phyloP scores from a whole-genome alignment of 2,329 filamentous ascomycete genomes.

The Fusarium sp. region DNA sequence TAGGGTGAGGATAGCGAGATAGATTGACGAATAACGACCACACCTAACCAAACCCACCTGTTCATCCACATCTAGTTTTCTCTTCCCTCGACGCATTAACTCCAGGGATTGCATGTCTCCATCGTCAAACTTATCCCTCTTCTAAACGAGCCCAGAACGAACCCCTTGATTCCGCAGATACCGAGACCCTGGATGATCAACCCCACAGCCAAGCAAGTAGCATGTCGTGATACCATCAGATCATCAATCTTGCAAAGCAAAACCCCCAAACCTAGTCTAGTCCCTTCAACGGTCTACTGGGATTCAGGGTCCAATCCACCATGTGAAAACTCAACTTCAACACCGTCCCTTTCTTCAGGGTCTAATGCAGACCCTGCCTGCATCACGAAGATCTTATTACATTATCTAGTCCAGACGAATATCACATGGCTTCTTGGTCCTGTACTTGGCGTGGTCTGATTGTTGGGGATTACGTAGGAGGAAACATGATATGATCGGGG shows the following conservation, averaged over 20 bases:
- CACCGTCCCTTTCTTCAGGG: not conserved
- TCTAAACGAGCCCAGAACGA: not conserved
- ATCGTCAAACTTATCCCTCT: not conserved
- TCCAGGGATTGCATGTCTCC: not conserved
- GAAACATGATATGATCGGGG: constrained; percentile 22
- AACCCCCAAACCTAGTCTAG: not conserved
- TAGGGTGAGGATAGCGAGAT: not conserved
- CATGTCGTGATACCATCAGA: constrained; percentile 5
- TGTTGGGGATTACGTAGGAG: not conserved
- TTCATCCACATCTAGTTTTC: not conserved
- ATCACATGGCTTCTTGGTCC: constrained; percentile 10
- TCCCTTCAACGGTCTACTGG: not conserved
- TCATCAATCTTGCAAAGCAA: not conserved
- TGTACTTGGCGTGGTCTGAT: constrained; percentile 17
- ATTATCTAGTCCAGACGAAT: not conserved
- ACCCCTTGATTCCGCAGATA: not conserved
- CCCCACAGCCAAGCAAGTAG: not conserved
- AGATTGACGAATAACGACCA: constrained; percentile 13
- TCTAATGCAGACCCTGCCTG: constrained; percentile 10
- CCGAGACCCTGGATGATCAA: not conserved
- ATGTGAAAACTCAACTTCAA: constrained; percentile 6
- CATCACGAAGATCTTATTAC: constrained; percentile 13
- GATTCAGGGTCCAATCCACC: constrained; percentile 4
- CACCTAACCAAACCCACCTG: not conserved
- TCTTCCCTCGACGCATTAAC: not conserved